A percentile compares a stretch with the other conserved stretches of the same genome.
Evolutionary conservation across 345 rosid genomes (phyloP).

Genomic region (Eucalyptus fibrosa): DNA sequence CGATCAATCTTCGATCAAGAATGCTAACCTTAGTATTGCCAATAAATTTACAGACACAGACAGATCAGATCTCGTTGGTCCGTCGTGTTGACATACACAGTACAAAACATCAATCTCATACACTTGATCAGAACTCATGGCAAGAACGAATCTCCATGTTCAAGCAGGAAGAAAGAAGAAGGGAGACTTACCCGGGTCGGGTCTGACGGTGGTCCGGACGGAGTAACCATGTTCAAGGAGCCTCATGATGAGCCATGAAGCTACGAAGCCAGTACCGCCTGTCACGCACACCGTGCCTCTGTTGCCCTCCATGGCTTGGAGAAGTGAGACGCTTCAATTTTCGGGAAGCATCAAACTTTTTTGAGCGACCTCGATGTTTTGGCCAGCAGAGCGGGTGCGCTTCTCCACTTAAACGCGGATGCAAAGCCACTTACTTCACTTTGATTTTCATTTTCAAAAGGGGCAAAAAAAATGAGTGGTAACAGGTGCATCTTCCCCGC

Average conservation of each 20-base stretch:
- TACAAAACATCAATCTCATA: background rate
- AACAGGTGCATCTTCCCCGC: background rate
- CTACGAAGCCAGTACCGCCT: conserved; percentile 42
- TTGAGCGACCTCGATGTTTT: background rate
- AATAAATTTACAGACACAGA: background rate
- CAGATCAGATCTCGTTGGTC: background rate
- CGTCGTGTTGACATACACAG: background rate
- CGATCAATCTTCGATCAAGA: background rate
- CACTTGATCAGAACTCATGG: background rate
- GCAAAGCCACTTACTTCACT: background rate
- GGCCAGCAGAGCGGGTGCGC: background rate
- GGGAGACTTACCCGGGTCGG: conserved; percentile 5
- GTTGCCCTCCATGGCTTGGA: background rate
- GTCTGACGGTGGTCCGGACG: conserved; percentile 38
- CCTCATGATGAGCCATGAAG: conserved; percentile 46
- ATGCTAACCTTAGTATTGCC: background rate
- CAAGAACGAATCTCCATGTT: background rate
- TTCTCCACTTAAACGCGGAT: background rate
- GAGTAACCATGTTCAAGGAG: conserved; percentile 38
- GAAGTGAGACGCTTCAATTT: background rate
- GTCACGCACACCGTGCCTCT: conserved; percentile 37
- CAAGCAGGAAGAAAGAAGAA: background rate
- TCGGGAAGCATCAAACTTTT: background rate
- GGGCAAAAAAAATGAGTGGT: background rate
- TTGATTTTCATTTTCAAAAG: background rate